Evolutionary conservation across 768 basidiomycete genomes (phyloP), one percentile per base, ranked within the genome.

Genomic region (Amanita jacksonii): DNA sequence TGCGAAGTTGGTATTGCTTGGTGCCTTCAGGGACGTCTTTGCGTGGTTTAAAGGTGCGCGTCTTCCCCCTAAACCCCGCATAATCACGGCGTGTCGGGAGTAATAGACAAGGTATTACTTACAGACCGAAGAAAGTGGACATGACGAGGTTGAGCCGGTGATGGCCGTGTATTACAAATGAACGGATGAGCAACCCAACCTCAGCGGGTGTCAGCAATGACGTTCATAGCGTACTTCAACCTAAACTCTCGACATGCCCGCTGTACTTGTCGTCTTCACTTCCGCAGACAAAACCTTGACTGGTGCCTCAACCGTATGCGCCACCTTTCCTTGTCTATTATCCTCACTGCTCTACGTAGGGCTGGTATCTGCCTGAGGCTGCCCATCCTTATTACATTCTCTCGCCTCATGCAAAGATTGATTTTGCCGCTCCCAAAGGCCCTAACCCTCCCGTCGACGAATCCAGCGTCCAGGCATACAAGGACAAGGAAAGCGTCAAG

Each of bases 1-100:
- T 97, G 62, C 96, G 81, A 51, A 99, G 70, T 66, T 98, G 94
- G 61, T 93, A 97, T 60, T 97, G 94, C 64, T 94, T 94, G 30
- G 93, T 94, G 31, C 93, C 93, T 62, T 94, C 91, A 4, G 91
- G 86, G 18, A 92, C 83, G 60, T 90, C 88, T 64, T 87, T 91
- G 55, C 91, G 83, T 22, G 94, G 94, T 59, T 93, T 94, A 76
- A 98, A 97, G 13, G 94, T 92, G 44, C 89, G 80, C 28, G 86
- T 88, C 68, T 91, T 92, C 32, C 85, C 88, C 36, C 89, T 91
- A 30, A 16, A 23, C 6, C 32, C 43, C 47, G 18, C 13, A 18
- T 31, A 27, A 24, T 48, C 27, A 20, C 30, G 12, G 19, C 10
- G 22, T 43, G 8, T 20, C 20, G 8, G 25, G 39, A 22, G 39